phyloP scores from a whole-genome alignment of 768 basidiomycete species.

The Pleurotus ostreatus region DNA sequence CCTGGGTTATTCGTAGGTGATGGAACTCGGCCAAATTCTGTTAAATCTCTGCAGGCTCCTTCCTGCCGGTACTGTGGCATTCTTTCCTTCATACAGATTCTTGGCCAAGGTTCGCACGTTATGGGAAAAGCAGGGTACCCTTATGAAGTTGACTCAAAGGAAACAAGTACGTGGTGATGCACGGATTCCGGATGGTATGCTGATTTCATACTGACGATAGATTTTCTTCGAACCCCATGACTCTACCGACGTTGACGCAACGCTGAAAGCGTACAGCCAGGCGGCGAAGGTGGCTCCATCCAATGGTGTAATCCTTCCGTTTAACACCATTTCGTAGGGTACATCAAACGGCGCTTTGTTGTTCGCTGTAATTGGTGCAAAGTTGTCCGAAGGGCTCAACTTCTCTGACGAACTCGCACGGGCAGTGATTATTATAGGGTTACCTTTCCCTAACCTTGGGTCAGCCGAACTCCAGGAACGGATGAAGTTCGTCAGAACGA shows the following conservation, averaged over 20 bases:
- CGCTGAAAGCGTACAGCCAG: conserved; percentile 67
- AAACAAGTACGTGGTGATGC: conserved; percentile 57
- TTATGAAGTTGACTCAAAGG: conserved; percentile 61
- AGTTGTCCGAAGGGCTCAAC: conserved; percentile 90
- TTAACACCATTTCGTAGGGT: background rate
- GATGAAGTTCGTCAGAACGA: conserved; percentile 70
- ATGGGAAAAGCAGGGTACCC: conserved; percentile 62
- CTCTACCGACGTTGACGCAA: conserved; percentile 63
- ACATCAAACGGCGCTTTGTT: conserved; percentile 67
- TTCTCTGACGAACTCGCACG: conserved; percentile 81
- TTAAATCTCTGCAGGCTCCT: conserved; percentile 76
- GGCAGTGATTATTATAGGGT: conserved; percentile 80
- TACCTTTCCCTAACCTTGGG: conserved; percentile 91
- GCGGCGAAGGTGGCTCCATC: conserved; percentile 29
- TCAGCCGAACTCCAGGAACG: conserved; percentile 89
- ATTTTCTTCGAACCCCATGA: conserved; percentile 88
- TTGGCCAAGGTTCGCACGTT: conserved; percentile 58
- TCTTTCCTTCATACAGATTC: conserved; percentile 90
- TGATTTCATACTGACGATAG: conserved; percentile 31
- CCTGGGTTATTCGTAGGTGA: conserved; percentile 40
- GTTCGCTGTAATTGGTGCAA: conserved; percentile 94
- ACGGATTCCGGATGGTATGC: background rate
- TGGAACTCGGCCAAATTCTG: conserved; percentile 80
- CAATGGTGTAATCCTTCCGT: background rate
- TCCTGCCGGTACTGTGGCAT: conserved; percentile 88